phyloP scores from a whole-genome alignment of 306 rosid species.

The Glycine latifolia region DNA sequence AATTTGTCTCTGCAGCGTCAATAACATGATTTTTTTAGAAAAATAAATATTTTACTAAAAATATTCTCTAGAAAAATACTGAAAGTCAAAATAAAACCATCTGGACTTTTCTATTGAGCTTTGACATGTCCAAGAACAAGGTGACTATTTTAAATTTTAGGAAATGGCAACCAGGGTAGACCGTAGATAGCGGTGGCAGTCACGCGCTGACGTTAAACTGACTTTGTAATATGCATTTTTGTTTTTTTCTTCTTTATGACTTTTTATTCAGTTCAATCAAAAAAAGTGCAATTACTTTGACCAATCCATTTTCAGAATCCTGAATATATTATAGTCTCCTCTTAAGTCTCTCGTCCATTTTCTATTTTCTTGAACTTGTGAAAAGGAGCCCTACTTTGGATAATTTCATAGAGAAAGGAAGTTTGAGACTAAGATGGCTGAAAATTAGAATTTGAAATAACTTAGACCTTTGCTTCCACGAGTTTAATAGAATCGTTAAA shows the following conservation, averaged over 20 bases:
- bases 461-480: no score
- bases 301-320: background rate
- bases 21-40: no score
- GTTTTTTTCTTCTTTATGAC: background rate
- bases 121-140: constrained; percentile 2
- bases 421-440: no score
- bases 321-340: background rate
- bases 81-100: no score
- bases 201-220: background rate
- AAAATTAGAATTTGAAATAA: no score
- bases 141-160: background rate
- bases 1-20: no score
- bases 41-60: no score
- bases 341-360: background rate
- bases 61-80: no score
- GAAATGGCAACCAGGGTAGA: background rate
- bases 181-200: background rate
- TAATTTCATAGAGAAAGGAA: no score
- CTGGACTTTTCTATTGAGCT: background rate
- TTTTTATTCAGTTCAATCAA: background rate
- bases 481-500: no score
- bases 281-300: background rate
- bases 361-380: background rate
- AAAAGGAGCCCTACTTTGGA: no score
- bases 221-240: background rate